Evolutionary conservation across 2,329 filamentous ascomycete species (phyloP).

Genomic region (Pyrenochaeta sp.): DNA sequence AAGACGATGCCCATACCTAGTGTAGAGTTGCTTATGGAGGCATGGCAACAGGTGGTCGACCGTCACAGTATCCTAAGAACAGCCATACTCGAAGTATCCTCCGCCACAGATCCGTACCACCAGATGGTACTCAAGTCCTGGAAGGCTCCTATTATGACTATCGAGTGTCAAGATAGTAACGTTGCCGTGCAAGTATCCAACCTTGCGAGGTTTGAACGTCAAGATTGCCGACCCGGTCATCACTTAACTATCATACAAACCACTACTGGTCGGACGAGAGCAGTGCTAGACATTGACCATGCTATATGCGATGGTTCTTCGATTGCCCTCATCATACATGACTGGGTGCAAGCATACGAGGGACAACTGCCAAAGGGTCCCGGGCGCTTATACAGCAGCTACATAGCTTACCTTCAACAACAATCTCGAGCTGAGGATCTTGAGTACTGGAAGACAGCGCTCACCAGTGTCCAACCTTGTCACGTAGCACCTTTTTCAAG

Average conservation of each 20-base stretch:
- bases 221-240: slow-evolving; percentile 7
- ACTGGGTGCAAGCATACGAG: slow-evolving; percentile 23
- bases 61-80: slow-evolving; percentile 27
- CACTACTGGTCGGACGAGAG: slow-evolving; percentile 7
- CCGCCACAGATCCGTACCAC: slow-evolving; percentile 17
- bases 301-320: slow-evolving; percentile 29
- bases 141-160: not conserved
- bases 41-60: slow-evolving; percentile 27
- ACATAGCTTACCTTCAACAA: slow-evolving; percentile 19
- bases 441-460: not conserved
- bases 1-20: not conserved
- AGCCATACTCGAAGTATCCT: slow-evolving; percentile 18
- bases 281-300: slow-evolving; percentile 28
- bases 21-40: not conserved
- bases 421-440: slow-evolving; percentile 17
- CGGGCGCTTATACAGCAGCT: slow-evolving; percentile 22
- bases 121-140: slow-evolving; percentile 19
- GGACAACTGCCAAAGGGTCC: slow-evolving; percentile 10
- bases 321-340: slow-evolving; percentile 15
- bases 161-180: not conserved
- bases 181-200: slow-evolving; percentile 2
- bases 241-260: slow-evolving; percentile 20
- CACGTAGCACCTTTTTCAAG: not conserved
- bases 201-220: not conserved
- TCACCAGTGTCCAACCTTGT: not conserved